Percentiles rank a stretch among this genome's conserved stretches.
These are phyloP conservation scores for Oldenlandia corymbosa DNA, from an alignment of 257 asterid species.

Conservation along the genomic window DNA sequence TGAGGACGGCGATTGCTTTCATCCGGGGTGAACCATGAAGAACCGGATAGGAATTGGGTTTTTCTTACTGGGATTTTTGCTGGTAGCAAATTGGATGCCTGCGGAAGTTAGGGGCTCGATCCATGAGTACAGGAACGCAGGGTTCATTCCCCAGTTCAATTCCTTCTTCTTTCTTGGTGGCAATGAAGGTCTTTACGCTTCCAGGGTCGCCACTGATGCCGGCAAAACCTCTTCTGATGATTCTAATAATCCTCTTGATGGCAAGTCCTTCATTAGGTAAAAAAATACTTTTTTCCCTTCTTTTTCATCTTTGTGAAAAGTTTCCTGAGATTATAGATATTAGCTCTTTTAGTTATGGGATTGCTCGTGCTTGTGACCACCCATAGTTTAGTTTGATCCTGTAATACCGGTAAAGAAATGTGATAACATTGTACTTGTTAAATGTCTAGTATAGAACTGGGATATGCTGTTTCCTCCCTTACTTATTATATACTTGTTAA, in stretches of 20 bases:
- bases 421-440: not conserved
- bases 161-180: constrained; percentile 95
- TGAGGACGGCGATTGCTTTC: constrained; percentile 8
- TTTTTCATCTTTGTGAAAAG: not conserved
- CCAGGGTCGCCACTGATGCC: constrained; percentile 42
- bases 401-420: not conserved
- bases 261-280: constrained; percentile 89
- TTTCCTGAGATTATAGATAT: too few relatives aligned
- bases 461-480: not conserved
- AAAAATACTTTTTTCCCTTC: too few relatives aligned
- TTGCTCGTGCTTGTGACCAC: not conserved
- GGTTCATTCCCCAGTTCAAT: constrained; percentile 78
- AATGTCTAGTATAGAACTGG: too few relatives aligned
- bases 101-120: constrained; percentile 70
- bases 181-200: constrained; percentile 93
- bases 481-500: not conserved
- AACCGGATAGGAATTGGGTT: constrained; percentile 25
- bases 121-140: constrained; percentile 84
- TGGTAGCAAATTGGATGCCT: constrained; percentile 22
- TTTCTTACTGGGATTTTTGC: constrained; percentile 29
- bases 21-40: constrained; percentile 28
- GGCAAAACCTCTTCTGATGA: constrained; percentile 42
- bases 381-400: not conserved
- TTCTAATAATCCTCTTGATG: constrained; percentile 60
- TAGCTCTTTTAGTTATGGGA: not conserved